Evolutionary conservation across 805 yeast species (phyloP).

Genomic region (Wilhelminamyces savonicus): DNA sequence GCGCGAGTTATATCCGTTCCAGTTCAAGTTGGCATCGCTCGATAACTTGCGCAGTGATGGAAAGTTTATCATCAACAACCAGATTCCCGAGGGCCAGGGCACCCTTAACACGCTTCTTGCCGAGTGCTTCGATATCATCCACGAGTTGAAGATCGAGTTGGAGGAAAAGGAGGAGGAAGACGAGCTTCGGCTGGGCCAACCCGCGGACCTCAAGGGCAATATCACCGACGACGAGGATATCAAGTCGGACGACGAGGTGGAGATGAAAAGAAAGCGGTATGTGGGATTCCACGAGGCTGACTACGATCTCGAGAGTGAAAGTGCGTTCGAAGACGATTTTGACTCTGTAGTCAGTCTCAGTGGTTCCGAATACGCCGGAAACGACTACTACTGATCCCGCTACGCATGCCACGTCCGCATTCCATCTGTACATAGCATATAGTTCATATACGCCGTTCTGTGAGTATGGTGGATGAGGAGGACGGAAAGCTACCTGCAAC

Average conservation of each 20-base stretch:
- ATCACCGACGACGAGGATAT: slow-evolving; percentile 12
- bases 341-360: slow-evolving; percentile 14
- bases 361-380: slow-evolving; percentile 33
- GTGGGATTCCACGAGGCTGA: slow-evolving; percentile 41
- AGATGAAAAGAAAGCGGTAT: slow-evolving; percentile 35
- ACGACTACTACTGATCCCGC: slow-evolving; percentile 34
- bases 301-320: slow-evolving; percentile 34
- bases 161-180: slow-evolving; percentile 49
- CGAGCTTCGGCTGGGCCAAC: no score
- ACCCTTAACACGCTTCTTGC: slow-evolving; percentile 85
- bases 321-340: slow-evolving; percentile 19
- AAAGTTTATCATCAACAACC: slow-evolving; percentile 79
- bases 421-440: no score
- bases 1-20: slow-evolving; percentile 92
- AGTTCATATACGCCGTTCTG: no score
- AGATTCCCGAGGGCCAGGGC: slow-evolving; percentile 98
- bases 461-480: no score
- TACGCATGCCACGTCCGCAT: no score
- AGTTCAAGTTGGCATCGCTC: slow-evolving; percentile 84
- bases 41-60: slow-evolving; percentile 89
- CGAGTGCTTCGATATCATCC: slow-evolving; percentile 89
- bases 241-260: slow-evolving; percentile 39
- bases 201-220: slow-evolving; percentile 1
- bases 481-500: no score
- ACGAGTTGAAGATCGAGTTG: slow-evolving; percentile 82